These are phyloP conservation scores for Coprinopsis strossmayeri DNA, from an alignment of 768 basidiomycete species.

Conservation along the genomic window DNA sequence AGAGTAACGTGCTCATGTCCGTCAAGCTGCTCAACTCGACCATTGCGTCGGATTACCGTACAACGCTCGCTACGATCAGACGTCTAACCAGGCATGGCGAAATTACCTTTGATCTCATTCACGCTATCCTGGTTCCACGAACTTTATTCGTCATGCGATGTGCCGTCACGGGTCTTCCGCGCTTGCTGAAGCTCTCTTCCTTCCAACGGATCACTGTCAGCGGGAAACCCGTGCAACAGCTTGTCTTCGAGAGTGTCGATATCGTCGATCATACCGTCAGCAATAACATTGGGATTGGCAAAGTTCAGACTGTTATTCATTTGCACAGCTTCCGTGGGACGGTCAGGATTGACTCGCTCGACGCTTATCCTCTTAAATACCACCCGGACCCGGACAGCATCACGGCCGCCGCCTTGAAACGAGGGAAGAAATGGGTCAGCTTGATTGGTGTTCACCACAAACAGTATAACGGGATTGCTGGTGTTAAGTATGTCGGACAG, in stretches of 20 bases:
- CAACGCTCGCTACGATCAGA: conserved; percentile 38
- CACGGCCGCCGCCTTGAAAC: conserved; percentile 29
- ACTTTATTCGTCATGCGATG: conserved; percentile 45
- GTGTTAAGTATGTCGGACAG: conserved; percentile 26
- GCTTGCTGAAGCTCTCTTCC: conserved; percentile 40
- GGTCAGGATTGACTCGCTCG: conserved; percentile 40
- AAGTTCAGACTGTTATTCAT: conserved; percentile 32
- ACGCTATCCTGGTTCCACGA: conserved; percentile 49
- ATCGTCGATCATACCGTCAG: conserved; percentile 33
- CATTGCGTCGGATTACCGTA: conserved; percentile 41
- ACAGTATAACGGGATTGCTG: conserved; percentile 49
- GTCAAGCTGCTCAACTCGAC: conserved; percentile 45
- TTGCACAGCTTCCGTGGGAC: conserved; percentile 43
- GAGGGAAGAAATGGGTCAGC: conserved; percentile 53
- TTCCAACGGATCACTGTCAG: conserved; percentile 30
- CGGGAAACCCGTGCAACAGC: conserved; percentile 33
- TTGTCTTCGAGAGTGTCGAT: conserved; percentile 47
- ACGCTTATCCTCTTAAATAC: conserved; percentile 48
- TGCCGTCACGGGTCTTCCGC: conserved; percentile 44
- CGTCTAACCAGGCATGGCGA: conserved; percentile 47
- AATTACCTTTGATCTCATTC: conserved; percentile 51
- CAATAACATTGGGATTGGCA: conserved; percentile 32
- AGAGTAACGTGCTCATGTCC: conserved; percentile 36
- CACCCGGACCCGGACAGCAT: conserved; percentile 37
- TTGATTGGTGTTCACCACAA: conserved; percentile 52